Evolutionary conservation across 2,329 filamentous ascomycete genomes (phyloP).

Genomic region (Sporothrix protearum): DNA sequence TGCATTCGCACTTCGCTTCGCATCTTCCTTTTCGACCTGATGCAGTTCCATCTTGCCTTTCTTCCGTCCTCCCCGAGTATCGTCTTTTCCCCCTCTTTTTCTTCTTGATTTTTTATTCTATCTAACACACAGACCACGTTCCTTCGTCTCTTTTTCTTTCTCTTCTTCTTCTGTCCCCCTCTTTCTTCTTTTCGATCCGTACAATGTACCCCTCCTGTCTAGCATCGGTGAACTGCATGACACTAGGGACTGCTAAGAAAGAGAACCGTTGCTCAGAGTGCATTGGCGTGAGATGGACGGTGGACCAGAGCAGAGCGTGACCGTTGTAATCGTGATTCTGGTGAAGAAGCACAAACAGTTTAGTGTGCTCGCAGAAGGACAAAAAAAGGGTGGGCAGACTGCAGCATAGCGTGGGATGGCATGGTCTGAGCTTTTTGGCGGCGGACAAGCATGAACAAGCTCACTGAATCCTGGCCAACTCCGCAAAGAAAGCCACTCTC

Average conservation of each 20-base stretch:
- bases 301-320: neutral
- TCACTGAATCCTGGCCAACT: conserved; percentile 9
- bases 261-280: neutral
- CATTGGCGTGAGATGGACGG: neutral
- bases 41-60: neutral
- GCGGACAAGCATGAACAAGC: neutral
- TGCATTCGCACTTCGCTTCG: neutral
- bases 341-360: neutral
- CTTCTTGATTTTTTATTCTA: neutral
- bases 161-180: neutral
- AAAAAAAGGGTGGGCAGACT: neutral
- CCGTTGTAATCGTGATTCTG: conserved; percentile 4
- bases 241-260: neutral
- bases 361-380: too few relatives aligned
- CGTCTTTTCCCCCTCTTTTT: too few relatives aligned
- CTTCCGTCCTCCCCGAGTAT: neutral
- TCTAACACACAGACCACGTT: neutral
- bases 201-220: neutral
- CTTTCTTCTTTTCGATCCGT: neutral
- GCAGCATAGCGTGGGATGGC: neutral
- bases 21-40: neutral
- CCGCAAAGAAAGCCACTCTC: neutral
- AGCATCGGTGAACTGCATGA: conserved; percentile 20
- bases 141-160: neutral
- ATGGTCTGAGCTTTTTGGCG: conserved; percentile 4